phyloP scores from a whole-genome alignment of 352 stramenopile species.

The Globisporangium polare region DNA sequence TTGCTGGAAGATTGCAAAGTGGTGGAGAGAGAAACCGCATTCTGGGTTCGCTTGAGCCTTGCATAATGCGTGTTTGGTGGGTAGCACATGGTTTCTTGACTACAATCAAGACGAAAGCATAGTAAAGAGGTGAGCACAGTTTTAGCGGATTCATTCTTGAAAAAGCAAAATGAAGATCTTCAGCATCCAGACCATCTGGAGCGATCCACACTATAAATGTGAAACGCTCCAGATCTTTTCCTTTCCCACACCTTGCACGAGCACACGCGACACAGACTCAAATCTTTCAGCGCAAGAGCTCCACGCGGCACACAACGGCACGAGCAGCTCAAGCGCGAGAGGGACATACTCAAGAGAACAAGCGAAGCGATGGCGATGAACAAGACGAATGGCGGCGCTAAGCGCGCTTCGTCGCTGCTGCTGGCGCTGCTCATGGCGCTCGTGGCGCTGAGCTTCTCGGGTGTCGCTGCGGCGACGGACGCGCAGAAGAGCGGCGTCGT shows the following conservation, averaged over 20 bases:
- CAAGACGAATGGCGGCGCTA: slow-evolving; percentile 4
- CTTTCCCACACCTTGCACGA: not conserved
- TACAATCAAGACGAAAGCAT: too few relatives aligned
- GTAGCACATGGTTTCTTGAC: too few relatives aligned
- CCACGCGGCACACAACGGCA: slow-evolving; percentile 6
- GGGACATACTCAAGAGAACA: not conserved
- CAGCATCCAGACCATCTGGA: not conserved
- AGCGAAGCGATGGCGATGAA: not conserved
- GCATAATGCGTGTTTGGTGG: too few relatives aligned
- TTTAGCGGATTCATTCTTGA: too few relatives aligned
- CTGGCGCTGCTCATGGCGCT: slow-evolving; percentile 18
- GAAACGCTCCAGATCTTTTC: not conserved
- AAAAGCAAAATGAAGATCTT: not conserved
- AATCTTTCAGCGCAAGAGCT: slow-evolving; percentile 9
- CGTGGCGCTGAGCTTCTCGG: slow-evolving; percentile 18
- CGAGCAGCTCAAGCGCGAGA: not conserved
- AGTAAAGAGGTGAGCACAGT: not conserved
- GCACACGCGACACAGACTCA: not conserved
- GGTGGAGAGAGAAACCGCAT: too few relatives aligned
- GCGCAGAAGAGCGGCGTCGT: slow-evolving; percentile 44
- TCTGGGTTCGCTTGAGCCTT: too few relatives aligned
- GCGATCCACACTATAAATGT: not conserved
- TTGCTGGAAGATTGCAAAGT: not conserved
- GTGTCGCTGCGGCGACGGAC: slow-evolving; percentile 8
- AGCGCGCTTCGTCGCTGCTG: slow-evolving; percentile 10